A percentile compares a stretch with the other conserved stretches of the same genome.
Evolutionary conservation across 495 filamentous ascomycete genomes (phyloP).

Genomic region (Penicillium argentinense): DNA sequence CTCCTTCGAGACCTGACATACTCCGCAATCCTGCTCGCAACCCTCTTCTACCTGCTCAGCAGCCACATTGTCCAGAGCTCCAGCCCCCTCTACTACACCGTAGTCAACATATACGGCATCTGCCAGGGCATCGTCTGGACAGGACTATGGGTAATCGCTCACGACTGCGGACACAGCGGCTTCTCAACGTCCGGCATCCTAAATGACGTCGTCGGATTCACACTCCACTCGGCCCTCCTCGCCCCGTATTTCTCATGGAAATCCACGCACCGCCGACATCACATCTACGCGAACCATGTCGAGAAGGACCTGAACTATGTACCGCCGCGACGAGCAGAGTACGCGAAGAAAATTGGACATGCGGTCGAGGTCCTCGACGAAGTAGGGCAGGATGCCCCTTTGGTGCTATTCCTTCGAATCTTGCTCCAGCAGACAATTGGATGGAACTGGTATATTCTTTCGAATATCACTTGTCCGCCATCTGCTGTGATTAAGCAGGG

Average conservation of each 20-base stretch:
- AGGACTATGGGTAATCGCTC: slow-evolving; percentile 80
- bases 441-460: slow-evolving; percentile 45
- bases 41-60: slow-evolving; percentile 22
- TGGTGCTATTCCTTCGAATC: slow-evolving; percentile 35
- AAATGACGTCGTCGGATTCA: slow-evolving; percentile 61
- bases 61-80: background rate
- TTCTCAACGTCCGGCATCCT: slow-evolving; percentile 56
- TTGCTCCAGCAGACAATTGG: slow-evolving; percentile 46
- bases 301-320: slow-evolving; percentile 51
- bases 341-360: slow-evolving; percentile 21
- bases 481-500: background rate
- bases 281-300: slow-evolving; percentile 52
- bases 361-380: slow-evolving; percentile 15
- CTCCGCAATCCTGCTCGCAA: slow-evolving; percentile 57
- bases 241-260: slow-evolving; percentile 68
- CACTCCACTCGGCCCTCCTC: slow-evolving; percentile 55
- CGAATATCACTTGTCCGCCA: slow-evolving; percentile 33
- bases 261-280: slow-evolving; percentile 62
- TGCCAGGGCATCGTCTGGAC: slow-evolving; percentile 76
- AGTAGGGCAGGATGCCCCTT: slow-evolving; percentile 46
- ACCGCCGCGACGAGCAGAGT: slow-evolving; percentile 33
- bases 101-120: slow-evolving; percentile 57
- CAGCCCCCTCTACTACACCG: slow-evolving; percentile 46
- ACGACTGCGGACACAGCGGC: slow-evolving; percentile 71
- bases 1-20: slow-evolving; percentile 67